A percentile compares a stretch with the other conserved stretches of the same genome.
Evolutionary conservation across 2,329 filamentous ascomycete species (phyloP).

Genomic region (Ceratocystis ficicola): DNA sequence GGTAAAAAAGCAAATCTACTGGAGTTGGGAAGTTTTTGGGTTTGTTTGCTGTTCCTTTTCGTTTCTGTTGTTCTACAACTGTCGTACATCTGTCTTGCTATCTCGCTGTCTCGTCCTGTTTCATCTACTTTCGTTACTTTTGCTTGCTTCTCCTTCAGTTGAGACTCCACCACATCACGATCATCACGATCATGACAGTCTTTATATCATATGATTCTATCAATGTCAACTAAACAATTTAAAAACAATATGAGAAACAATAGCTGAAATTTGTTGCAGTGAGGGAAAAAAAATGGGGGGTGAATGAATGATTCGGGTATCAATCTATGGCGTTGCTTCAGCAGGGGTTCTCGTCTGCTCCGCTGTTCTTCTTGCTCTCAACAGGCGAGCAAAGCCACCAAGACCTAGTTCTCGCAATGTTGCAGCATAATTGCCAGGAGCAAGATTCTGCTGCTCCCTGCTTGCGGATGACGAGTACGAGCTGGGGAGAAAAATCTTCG

Average conservation of each 20-base stretch:
- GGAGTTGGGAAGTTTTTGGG: conserved; percentile 20
- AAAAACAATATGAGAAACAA: not conserved
- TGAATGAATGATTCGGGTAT: conserved; percentile 8
- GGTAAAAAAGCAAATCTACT: conserved; percentile 22
- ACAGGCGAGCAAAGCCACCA: conserved; percentile 10
- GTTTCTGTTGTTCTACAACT: conserved; percentile 7
- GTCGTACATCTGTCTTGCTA: conserved; percentile 13
- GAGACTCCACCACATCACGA: not conserved
- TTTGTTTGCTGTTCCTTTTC: conserved; percentile 16
- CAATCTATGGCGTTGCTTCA: conserved; percentile 11
- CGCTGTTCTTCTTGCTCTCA: conserved; percentile 8
- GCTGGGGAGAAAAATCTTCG: not conserved
- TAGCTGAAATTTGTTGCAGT: not conserved
- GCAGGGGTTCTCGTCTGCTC: conserved; percentile 3
- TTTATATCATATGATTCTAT: conserved; percentile 11
- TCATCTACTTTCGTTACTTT: not conserved
- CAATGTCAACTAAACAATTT: not conserved
- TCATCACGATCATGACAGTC: not conserved
- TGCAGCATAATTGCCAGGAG: conserved; percentile 16
- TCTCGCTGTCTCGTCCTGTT: not conserved
- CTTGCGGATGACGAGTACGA: not conserved
- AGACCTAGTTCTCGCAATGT: conserved; percentile 14
- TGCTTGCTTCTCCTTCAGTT: not conserved
- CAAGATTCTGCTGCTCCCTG: not conserved
- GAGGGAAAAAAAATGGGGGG: not conserved